Evolutionary conservation across 75 land plant species (phyloP), one percentile per base, ranked within the genome.

Genomic region (Selaginella tamariscina): DNA sequence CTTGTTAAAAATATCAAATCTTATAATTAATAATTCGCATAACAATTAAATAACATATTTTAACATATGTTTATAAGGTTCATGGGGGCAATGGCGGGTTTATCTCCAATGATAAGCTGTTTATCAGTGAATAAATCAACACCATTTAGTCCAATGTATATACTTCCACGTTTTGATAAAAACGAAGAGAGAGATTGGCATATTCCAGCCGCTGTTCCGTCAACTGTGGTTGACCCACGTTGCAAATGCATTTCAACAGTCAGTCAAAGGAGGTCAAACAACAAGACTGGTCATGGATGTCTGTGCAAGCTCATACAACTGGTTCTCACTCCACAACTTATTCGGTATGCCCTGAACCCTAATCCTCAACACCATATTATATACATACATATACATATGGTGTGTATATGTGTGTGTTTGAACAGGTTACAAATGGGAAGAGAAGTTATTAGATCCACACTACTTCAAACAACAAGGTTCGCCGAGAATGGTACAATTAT

Each of bases 281-380:
- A 33, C 68, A 0, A 27, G 77, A 30, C 67, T 85, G 8, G 49
- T 39, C 49, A 63, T 88, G 0, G 79, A 85, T 15, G 88, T 79
- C 0, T 33, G 67, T 18, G 73, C 77, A 28, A 83, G 93, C 56
- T 83, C 89, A 18, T 88, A 88, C 49, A 66, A 73, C 54, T 88
- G 93, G 93, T 88, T 88, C 80, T 80, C 85, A 54, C 84, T 86
- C 68, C 69, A 80, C 24, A 79, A 79, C 29, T 74, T 83, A 73
- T 86, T 88, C 56, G 93, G 93, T 88, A 78, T 71, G 23, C n/a
- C n/a, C n/a, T n/a, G n/a, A n/a, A n/a, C n/a, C n/a, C n/a, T n/a
- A n/a, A n/a, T n/a, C n/a, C 23, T 54, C 20, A 20, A 65, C 2
- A 26, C 20, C 26, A n/a, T 20, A 29, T 8, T 29, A 29, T 20